phyloP scores from a whole-genome alignment of 2,329 filamentous ascomycete genomes.

The Botrytis sinoallii region DNA sequence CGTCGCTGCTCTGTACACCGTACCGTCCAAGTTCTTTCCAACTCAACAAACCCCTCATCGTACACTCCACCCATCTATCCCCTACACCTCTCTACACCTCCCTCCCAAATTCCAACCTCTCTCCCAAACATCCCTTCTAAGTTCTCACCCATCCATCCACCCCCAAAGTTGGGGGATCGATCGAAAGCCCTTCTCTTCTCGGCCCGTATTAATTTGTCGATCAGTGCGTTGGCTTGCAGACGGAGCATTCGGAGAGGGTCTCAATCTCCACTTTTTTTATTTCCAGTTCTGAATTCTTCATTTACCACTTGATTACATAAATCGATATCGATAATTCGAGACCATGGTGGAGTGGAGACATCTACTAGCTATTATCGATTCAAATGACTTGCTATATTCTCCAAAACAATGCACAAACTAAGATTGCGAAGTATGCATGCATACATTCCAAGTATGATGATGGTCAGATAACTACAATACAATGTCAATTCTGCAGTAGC shows the following conservation, averaged over 20 bases:
- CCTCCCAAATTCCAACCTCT: background rate
- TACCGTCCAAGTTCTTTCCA: background rate
- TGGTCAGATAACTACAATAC: background rate
- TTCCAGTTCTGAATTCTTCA: background rate
- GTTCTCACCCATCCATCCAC: background rate
- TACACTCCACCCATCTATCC: too few species aligned
- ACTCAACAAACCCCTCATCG: background rate
- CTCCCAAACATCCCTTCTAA: background rate
- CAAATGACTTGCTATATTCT: background rate
- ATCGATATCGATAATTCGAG: background rate
- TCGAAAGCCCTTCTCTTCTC: background rate
- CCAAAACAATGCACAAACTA: background rate
- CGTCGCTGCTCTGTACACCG: background rate
- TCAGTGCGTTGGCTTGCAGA: slow-evolving; percentile 1
- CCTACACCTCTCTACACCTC: background rate
- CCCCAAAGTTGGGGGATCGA: background rate
- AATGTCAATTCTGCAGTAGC: background rate
- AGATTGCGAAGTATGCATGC: background rate
- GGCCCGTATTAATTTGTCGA: slow-evolving; percentile 13
- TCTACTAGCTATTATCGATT: background rate
- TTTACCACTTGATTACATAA: background rate
- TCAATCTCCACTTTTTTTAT: background rate
- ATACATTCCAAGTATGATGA: background rate
- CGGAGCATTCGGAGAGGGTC: background rate
- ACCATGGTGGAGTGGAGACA: background rate